phyloP scores from a whole-genome alignment of 1,284 basidiomycete species.

The Malassezia sp. region DNA sequence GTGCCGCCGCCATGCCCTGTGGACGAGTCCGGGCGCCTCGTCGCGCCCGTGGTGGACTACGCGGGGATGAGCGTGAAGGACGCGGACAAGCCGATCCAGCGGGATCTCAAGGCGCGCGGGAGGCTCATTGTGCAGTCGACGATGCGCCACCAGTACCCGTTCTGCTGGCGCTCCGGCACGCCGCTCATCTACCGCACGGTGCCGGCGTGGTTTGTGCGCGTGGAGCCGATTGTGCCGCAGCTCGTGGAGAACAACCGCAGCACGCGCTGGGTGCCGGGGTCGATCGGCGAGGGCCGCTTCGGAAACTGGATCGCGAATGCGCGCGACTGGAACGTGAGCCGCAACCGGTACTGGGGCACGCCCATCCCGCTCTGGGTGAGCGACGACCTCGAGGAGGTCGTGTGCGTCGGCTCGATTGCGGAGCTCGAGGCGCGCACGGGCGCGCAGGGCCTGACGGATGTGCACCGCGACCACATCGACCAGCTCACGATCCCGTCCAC shows the following conservation, averaged over 20 bases:
- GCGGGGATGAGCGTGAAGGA: constrained; percentile 83
- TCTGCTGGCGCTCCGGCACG: constrained; percentile 87
- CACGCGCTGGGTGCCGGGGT: constrained; percentile 88
- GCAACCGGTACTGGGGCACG: constrained; percentile 98
- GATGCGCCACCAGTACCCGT: constrained; percentile 84
- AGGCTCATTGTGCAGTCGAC: constrained; percentile 78
- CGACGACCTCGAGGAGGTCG: constrained; percentile 83
- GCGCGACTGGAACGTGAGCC: constrained; percentile 96
- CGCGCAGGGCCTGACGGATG: constrained; percentile 70
- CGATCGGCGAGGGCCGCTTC: constrained; percentile 81
- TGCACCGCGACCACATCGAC: constrained; percentile 91
- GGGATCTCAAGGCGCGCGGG: constrained; percentile 74
- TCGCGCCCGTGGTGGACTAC: constrained; percentile 78
- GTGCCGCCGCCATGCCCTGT: constrained; percentile 93
- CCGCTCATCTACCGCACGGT: constrained; percentile 94
- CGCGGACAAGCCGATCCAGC: constrained; percentile 89
- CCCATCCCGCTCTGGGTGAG: constrained; percentile 94
- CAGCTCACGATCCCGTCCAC: constrained; percentile 90
- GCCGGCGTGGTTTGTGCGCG: constrained; percentile 90
- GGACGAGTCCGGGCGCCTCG: constrained; percentile 79
- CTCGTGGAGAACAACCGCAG: constrained; percentile 80
- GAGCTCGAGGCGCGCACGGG: constrained; percentile 83
- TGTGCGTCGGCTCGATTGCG: constrained; percentile 75
- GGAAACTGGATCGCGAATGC: constrained; percentile 96
- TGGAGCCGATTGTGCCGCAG: constrained; percentile 69